These are phyloP conservation scores for Silene conica DNA, from an alignment of 148 eudicot genomes.

Conservation along the genomic window DNA sequence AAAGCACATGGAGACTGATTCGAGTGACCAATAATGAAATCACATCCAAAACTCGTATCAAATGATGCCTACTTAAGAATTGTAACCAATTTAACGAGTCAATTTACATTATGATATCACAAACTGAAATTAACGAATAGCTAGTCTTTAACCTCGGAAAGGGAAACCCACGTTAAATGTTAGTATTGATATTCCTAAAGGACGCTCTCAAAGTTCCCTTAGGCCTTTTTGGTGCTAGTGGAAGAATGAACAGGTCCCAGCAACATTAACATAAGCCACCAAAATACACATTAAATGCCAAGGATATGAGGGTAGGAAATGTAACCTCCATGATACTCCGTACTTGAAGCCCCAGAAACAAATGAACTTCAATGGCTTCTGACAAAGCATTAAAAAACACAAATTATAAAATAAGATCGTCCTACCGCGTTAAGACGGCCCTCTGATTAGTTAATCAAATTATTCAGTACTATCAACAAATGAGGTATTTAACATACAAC, in stretches of 20 bases:
- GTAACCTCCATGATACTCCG: constrained; percentile 29
- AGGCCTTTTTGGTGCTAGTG: constrained; percentile 6
- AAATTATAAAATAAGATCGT: too few species aligned
- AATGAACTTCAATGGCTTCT: constrained; percentile 24
- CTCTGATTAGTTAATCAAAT: too few species aligned
- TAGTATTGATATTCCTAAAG: constrained; percentile 16
- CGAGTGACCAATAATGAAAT: not conserved
- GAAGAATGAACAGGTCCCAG: constrained; percentile 17
- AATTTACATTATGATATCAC: not conserved
- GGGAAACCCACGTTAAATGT: not conserved
- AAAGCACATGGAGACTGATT: not conserved
- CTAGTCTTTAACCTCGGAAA: not conserved
- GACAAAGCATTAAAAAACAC: constrained; percentile 21
- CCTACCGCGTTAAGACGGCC: too few species aligned
- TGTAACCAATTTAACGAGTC: not conserved
- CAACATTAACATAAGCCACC: constrained; percentile 17
- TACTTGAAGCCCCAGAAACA: constrained; percentile 26
- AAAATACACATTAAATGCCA: constrained; percentile 25
- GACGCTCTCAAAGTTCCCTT: constrained; percentile 19
- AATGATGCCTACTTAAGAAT: not conserved
- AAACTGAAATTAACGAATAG: not conserved
- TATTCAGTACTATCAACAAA: too few species aligned
- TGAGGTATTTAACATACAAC: too few species aligned
- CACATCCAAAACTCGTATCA: too few species aligned
- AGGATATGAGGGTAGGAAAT: constrained; percentile 17